phyloP scores from a whole-genome alignment of 305 asterid genomes.

The Withania somnifera region DNA sequence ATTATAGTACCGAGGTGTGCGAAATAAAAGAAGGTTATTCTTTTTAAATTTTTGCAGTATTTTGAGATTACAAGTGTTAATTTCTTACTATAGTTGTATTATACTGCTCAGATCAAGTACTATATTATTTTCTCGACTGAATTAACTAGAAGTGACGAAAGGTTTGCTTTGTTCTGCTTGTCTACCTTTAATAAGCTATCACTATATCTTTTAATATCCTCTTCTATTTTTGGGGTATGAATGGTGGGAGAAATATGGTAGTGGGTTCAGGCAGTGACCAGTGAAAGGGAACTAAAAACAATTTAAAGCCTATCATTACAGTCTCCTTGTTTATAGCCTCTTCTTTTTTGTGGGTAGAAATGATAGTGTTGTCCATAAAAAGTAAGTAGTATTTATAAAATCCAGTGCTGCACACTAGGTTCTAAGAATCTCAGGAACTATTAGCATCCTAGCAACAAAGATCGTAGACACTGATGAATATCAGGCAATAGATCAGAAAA shows the following conservation, averaged over 20 bases:
- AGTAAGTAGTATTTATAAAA: not conserved
- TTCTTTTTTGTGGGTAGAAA: not conserved
- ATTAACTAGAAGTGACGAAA: not conserved
- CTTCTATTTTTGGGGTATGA: no score
- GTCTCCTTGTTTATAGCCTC: not conserved
- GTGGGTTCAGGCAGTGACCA: not conserved
- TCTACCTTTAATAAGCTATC: not conserved
- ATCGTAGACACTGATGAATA: not conserved
- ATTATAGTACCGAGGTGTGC: not conserved
- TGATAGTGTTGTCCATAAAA: not conserved
- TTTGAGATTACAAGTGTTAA: not conserved
- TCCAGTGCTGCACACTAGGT: no score
- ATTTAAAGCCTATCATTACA: not conserved
- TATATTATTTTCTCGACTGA: not conserved
- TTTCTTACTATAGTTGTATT: not conserved
- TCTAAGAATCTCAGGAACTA: no score
- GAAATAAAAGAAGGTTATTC: not conserved
- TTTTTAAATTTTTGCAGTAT: not conserved
- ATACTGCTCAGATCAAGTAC: no score
- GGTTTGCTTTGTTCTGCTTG: no score
- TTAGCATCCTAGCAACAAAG: not conserved
- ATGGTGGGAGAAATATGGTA: no score
- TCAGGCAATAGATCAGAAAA: not conserved
- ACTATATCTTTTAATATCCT: not conserved
- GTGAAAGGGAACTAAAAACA: not conserved